Percentiles rank a stretch among this genome's conserved stretches.
phyloP scores from a whole-genome alignment of 345 rosid genomes.

The Populus davidiana region DNA sequence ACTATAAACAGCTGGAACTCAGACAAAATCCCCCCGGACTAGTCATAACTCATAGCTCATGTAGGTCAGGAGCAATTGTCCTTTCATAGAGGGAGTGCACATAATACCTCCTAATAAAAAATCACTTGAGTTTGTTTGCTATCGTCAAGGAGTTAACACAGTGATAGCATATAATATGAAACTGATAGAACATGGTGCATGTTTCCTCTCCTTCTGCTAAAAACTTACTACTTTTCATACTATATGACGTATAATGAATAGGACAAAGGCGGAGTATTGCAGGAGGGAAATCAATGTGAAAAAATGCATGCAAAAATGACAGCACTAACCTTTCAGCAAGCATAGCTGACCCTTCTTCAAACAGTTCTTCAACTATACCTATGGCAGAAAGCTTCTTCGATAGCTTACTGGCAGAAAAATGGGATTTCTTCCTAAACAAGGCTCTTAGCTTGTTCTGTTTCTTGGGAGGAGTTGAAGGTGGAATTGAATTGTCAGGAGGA shows the following conservation, averaged over 20 bases:
- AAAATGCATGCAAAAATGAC: background rate
- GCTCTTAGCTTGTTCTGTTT: constrained; percentile 58
- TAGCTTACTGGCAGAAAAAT: constrained; percentile 46
- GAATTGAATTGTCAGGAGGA: constrained; percentile 58
- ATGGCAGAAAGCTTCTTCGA: constrained; percentile 68
- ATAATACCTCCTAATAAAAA: background rate
- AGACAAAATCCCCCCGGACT: background rate
- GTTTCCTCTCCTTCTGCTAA: background rate
- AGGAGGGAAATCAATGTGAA: background rate
- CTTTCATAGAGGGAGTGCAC: background rate
- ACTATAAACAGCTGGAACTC: background rate
- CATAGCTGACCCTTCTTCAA: constrained; percentile 97
- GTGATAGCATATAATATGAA: background rate
- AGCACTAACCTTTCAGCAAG: constrained; percentile 74
- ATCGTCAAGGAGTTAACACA: background rate
- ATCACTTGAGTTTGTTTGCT: background rate
- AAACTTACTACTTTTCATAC: background rate
- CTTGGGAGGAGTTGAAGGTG: constrained; percentile 45
- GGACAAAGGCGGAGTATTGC: too few species aligned
- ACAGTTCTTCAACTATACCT: constrained; percentile 81
- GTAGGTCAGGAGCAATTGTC: background rate
- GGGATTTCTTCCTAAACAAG: constrained; percentile 53
- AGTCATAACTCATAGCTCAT: background rate
- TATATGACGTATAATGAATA: too few species aligned
- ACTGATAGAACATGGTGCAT: background rate